Evolutionary conservation across 306 rosid species (phyloP).

Genomic region (Castanopsis chinensis): DNA sequence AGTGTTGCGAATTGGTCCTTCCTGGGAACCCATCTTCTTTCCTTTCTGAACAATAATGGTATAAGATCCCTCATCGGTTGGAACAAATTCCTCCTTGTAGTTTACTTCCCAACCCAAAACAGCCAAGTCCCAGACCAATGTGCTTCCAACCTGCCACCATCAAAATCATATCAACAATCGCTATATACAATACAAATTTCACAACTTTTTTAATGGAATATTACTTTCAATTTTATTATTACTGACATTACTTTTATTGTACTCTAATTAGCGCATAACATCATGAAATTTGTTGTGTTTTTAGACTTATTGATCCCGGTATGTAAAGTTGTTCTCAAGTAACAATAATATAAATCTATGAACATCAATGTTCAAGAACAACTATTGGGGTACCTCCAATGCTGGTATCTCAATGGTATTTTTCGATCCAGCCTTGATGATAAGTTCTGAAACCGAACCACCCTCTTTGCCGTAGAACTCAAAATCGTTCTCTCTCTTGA

Average conservation of each 20-base stretch:
- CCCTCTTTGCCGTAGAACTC: slow-evolving; percentile 35
- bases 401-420: slow-evolving; percentile 50
- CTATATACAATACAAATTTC: too few species aligned
- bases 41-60: slow-evolving; percentile 46
- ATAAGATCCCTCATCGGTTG: slow-evolving; percentile 50
- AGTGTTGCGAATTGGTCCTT: slow-evolving; percentile 45
- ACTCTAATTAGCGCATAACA: too few species aligned
- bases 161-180: not conserved
- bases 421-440: slow-evolving; percentile 47
- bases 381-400: slow-evolving; percentile 32
- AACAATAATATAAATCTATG: not conserved
- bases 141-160: slow-evolving; percentile 41
- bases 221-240: too few species aligned
- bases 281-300: too few species aligned
- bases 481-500: slow-evolving; percentile 46
- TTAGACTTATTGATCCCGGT: too few species aligned
- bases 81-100: slow-evolving; percentile 56
- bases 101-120: slow-evolving; percentile 58
- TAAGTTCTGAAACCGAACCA: slow-evolving; percentile 27
- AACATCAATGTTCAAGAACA: not conserved
- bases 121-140: slow-evolving; percentile 46
- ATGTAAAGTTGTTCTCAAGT: not conserved
- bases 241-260: too few species aligned
- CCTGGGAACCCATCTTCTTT: slow-evolving; percentile 42
- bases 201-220: too few species aligned